These are phyloP conservation scores for Kokia cookei DNA, from an alignment of 441 rosid genomes.

Conservation along the genomic window DNA sequence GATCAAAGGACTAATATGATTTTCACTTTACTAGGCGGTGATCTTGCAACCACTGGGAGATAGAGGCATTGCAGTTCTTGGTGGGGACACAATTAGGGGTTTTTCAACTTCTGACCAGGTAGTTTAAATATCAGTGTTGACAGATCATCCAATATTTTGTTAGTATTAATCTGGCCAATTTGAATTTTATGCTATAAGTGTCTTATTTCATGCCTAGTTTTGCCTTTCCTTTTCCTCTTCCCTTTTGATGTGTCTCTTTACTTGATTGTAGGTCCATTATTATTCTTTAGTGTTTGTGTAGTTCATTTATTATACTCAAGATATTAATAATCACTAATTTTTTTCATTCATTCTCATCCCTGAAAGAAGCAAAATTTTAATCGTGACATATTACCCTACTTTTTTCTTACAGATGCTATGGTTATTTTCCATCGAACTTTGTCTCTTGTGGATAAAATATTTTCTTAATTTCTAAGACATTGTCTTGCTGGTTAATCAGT, in stretches of 20 bases:
- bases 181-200: neutral
- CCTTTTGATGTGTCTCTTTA: neutral
- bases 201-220: neutral
- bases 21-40: constrained; percentile 52
- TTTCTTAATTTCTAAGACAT: neutral
- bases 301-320: neutral
- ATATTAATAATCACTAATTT: neutral
- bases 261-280: neutral
- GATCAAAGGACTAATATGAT: constrained; percentile 1
- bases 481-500: neutral
- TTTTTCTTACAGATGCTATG: neutral
- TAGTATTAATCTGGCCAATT: neutral
- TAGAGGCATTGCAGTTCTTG: constrained; percentile 60
- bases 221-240: neutral
- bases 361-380: neutral
- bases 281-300: neutral
- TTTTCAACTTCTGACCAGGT: constrained; percentile 89
- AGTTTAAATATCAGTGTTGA: neutral
- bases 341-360: neutral
- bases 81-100: constrained; percentile 84
- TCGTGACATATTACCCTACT: neutral
- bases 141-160: neutral
- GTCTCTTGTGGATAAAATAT: neutral
- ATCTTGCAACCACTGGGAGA: constrained; percentile 87
- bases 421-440: neutral